A percentile compares a stretch with the other conserved stretches of the same genome.
These are phyloP conservation scores for Magnusiomyces fungicola DNA, from an alignment of 1,139 yeast genomes.

Conservation along the genomic window DNA sequence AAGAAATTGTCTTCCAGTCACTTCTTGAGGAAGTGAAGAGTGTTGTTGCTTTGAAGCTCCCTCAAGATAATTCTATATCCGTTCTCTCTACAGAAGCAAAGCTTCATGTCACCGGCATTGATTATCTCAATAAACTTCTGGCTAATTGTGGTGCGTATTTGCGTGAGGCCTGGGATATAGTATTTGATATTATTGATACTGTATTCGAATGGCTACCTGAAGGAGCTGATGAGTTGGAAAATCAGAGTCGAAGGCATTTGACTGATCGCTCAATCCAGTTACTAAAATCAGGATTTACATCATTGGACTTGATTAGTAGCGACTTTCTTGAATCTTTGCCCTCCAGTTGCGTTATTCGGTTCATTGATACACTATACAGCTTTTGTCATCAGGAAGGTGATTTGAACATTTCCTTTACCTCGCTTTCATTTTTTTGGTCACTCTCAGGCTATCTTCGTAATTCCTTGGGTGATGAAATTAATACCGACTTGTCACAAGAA, in stretches of 20 bases:
- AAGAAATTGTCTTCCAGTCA: conserved; percentile 16
- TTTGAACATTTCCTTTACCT: conserved; percentile 79
- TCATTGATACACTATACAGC: conserved; percentile 63
- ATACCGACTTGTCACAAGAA: conserved; percentile 9
- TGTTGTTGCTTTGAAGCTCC: conserved; percentile 15
- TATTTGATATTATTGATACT: conserved; percentile 60
- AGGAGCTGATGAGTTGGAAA: conserved; percentile 29
- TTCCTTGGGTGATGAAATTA: conserved; percentile 4
- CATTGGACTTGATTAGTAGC: conserved; percentile 73
- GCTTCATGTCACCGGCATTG: conserved; percentile 53
- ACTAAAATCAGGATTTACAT: conserved; percentile 63
- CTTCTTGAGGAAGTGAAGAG: conserved; percentile 13
- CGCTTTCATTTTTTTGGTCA: conserved; percentile 87
- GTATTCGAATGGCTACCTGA: conserved; percentile 44
- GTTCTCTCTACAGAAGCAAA: conserved; percentile 35
- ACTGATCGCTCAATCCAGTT: conserved; percentile 29
- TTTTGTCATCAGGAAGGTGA: conserved; percentile 68
- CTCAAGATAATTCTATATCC: conserved; percentile 21
- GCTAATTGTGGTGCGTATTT: conserved; percentile 66
- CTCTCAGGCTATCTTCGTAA: conserved; percentile 66
- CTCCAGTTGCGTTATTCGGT: conserved; percentile 43
- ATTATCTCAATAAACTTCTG: conserved; percentile 58
- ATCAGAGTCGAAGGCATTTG: conserved; percentile 31
- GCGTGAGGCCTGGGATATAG: conserved; percentile 60
- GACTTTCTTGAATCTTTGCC: conserved; percentile 76